Conservation (phyloP, 208 protist species). For the Lotmaria passim region DNA sequence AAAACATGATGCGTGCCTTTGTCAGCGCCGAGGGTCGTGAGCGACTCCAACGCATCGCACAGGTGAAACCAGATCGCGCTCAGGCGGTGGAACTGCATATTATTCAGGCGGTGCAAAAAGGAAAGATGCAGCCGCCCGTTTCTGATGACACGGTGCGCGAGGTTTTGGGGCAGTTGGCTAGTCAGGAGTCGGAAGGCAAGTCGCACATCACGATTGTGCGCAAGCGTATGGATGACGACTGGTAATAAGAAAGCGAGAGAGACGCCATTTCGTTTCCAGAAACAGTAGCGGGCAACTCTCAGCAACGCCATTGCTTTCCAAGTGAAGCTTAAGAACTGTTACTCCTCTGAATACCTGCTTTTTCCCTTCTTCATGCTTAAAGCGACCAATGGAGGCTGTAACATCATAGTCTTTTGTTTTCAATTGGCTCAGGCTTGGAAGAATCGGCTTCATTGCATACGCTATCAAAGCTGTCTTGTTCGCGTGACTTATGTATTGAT, state of each 20-base stretch:
- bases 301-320: too few relatives aligned
- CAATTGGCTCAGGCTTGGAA: too few relatives aligned
- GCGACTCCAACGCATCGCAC: conserved; percentile 87
- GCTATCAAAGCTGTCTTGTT: too few relatives aligned
- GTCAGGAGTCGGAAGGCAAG: conserved; percentile 57
- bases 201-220: conserved; percentile 86
- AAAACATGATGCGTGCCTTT: conserved; percentile 85
- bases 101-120: conserved; percentile 86
- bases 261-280: neutral
- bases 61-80: conserved; percentile 88
- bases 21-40: conserved; percentile 87
- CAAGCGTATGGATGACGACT: conserved; percentile 91
- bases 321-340: too few relatives aligned
- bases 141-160: conserved; percentile 84
- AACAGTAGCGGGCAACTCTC: too few relatives aligned
- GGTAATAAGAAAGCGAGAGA: conserved; percentile 48
- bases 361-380: too few relatives aligned
- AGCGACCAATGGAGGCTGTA: too few relatives aligned
- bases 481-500: too few relatives aligned
- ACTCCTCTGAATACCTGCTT: too few relatives aligned
- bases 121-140: conserved; percentile 88
- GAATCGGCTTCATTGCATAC: too few relatives aligned
- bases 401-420: too few relatives aligned
- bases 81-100: conserved; percentile 88
- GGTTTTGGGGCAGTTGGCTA: conserved; percentile 66